Base-by-base conservation (phyloP, 768 basidiomycete species). In the Clitopilus hobsonii region DNA sequence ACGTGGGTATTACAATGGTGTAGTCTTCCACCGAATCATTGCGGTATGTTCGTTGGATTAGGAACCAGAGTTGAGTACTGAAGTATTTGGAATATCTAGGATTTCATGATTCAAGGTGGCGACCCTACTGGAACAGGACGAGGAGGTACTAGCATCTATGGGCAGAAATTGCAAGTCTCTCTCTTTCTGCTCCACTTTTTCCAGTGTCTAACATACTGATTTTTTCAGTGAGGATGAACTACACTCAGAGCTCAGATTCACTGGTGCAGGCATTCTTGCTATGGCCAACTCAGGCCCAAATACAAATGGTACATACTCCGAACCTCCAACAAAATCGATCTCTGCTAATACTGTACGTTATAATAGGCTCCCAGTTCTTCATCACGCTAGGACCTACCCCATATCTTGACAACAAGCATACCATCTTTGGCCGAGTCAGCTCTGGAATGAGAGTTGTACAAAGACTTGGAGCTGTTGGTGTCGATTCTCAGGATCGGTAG, bases 241-340 rank as follows among this genome's bases (percentile, higher is more conserved):
- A 51, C 83, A 92, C 62, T 87, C 91, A 1, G 94, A 97, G 13
- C 71, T 98, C 61, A 78, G 94, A 49, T 98, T 98, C 74, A 94
- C 94, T 1, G 96, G 96, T 16, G 94, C 95, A 38, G 96, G 96
- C 20, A 94, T 98, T 55, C 83, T 98, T 23, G 94, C 92, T 7
- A 93, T 94, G 91, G 97, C 97, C 29, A 99, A 99, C 71, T 92
- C 95, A 45, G 95, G 95, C 10, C 90, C 90, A n/a, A 91, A 93
- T 67, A 89, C 88, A 23, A 94, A 93, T 63, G 88, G 91, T 83
- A 48, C 53, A 83, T 85, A 11, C 73, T 69, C 86, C 61, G 79
- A 80, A 1, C 72, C 81, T 48, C 72, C 52, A 71, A 8, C 79
- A 76, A 24, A 78, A 73, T 14, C 73, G 74, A 6, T 79, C 45